Base-by-base conservation (phyloP, 495 filamentous ascomycete genomes). In the Podospora pseudoanserina region DNA sequence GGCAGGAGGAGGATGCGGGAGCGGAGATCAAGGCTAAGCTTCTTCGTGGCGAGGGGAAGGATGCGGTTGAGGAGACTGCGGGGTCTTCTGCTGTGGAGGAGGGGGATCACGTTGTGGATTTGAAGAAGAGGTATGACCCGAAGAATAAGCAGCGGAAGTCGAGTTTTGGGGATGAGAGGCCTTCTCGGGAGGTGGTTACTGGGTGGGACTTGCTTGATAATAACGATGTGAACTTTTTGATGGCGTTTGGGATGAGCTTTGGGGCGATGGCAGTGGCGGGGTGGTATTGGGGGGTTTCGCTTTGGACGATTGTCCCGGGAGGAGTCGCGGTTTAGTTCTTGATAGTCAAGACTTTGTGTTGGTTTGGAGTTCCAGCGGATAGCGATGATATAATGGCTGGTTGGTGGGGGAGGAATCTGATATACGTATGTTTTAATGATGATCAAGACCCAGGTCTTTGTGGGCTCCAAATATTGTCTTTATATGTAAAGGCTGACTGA, bases 201-300 rank as follows among this genome's bases (percentile, higher is more conserved):
- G 94, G 91, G 7, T 81, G 79, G 74, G 92, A 96, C 70, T 74
- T 95, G 72, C 79, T 97, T 68, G 92, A 95, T 75, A 99, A 99
- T 72, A 99, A 99, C 75, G 90, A 87, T 28, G 93, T 99, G 67
- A 99, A 99, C 75, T 81, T 96, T 26, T 73, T 93, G 28, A 97
- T 97, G 94, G 94, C 94, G 0, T 80, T 86, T 9, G 77, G 79
- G 0, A 95, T 96, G 88, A 97, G 92, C 74, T 49, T 92, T 16
- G 87, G 87, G 4, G 91, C 89, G 7, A 97, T 99, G 88, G 82
- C 81, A 0, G 77, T 89, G 6, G 83, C 82, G 27, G 76, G 78
- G 61, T 85, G 82, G 82, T 81, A 82, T 62, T 87, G 84, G 84
- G 75, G 70, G 0, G 72, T 86, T 20, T 81, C 85, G 9, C 67